These are phyloP conservation scores for Fusarium hostae DNA, from an alignment of 2,329 filamentous ascomycete genomes.

Conservation along the genomic window DNA sequence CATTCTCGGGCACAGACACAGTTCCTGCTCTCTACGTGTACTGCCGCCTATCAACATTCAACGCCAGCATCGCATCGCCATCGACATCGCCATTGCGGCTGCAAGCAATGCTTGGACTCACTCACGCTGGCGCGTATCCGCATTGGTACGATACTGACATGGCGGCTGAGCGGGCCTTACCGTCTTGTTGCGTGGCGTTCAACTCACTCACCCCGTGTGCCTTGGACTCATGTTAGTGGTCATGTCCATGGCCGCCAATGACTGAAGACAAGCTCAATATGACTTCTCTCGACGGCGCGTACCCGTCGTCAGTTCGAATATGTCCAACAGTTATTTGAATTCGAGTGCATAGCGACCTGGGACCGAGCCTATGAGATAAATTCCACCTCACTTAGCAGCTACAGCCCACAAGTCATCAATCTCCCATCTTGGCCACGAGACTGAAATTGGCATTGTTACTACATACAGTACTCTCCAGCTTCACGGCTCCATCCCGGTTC, in stretches of 20 bases:
- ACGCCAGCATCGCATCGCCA: background rate
- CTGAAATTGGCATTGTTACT: background rate
- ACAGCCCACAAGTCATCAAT: background rate
- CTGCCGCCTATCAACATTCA: conserved; percentile 15
- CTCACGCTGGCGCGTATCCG: background rate
- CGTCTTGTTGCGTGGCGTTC: conserved; percentile 21
- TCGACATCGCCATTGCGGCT: conserved; percentile 12
- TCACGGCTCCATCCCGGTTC: background rate
- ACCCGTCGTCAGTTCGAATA: background rate
- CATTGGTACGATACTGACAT: background rate
- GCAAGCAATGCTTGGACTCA: conserved; percentile 2
- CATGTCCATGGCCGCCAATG: background rate
- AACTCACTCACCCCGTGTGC: conserved; percentile 4
- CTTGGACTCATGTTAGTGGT: conserved; percentile 11
- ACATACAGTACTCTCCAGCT: background rate
- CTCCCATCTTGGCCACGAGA: background rate
- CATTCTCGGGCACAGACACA: conserved; percentile 10
- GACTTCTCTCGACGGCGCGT: background rate
- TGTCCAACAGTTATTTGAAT: background rate
- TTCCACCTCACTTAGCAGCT: background rate
- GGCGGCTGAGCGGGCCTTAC: conserved; percentile 22
- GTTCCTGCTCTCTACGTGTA: conserved; percentile 9
- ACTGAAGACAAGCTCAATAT: conserved; percentile 1
- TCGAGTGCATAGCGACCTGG: background rate
- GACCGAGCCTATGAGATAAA: background rate